Base-by-base conservation (phyloP, 2,329 filamentous ascomycete genomes). In the Cryphonectria radicalis region DNA sequence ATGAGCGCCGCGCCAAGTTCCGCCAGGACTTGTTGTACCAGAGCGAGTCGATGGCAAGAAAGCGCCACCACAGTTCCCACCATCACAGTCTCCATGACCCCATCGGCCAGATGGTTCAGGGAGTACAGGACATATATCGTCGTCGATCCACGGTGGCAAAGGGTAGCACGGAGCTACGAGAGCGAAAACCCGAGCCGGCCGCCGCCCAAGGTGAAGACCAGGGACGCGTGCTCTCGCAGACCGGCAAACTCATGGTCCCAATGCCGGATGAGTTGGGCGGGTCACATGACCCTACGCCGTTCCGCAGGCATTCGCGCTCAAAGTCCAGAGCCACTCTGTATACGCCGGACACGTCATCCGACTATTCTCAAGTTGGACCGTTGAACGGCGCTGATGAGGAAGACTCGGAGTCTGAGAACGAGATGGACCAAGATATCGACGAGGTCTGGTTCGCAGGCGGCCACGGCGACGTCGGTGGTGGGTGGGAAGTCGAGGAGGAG, bases 391-490 rank as follows among this genome's bases (percentile, higher is more conserved):
- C 40, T 72, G 72, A 79, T 2, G 74, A 63, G 10, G 72, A 79
- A n/a, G 82, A 83, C 0, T 82, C 84, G 7, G 82, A 83, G 10
- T 83, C 82, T 0, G 60, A 69, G 11, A 83, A 86, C 32, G 84
- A 84, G 2, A 81, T 79, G 0, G 84, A 86, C 0, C 92, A 95
- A 76, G 92, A 95, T 74, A 91, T 95, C 64, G 88, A 93, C 72
- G 93, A 96, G 76, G 87, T 95, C 0, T 93, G 91, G 91, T 96
- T 96, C 76, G 86, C 92, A 0, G 93, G 93, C 11, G 90, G 91
- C 14, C 93, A 97, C 74, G 93, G 89, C 1, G 93, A 95, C 73
- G 89, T 95, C 42, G 93, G 93, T 1, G 93, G 93, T 13, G 93
- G 93, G 0, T 94, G 92, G 92, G 87, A 88, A 66, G 81, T 87